Conservation (phyloP, 176 grass and related monocot species). For the Guadua angustifolia region DNA sequence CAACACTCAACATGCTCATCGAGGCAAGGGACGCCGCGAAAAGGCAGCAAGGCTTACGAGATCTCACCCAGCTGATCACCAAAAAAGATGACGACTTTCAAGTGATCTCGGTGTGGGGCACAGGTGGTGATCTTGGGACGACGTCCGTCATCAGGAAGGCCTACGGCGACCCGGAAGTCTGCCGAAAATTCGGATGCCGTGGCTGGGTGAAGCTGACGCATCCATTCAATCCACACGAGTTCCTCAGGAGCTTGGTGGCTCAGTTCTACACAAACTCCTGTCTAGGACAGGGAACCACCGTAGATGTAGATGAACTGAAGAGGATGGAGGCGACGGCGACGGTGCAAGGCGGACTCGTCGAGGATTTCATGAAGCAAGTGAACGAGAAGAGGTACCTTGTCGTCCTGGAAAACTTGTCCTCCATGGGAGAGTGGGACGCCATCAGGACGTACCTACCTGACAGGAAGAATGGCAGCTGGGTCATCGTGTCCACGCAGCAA, state of each 20-base stretch:
- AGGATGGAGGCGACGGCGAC: not conserved
- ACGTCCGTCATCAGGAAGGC: not conserved
- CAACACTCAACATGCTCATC: not conserved
- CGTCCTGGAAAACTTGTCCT: slow-evolving; percentile 37
- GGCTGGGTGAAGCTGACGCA: slow-evolving; percentile 40
- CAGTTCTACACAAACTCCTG: not conserved
- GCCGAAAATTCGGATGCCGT: not conserved
- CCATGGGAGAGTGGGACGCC: slow-evolving; percentile 26
- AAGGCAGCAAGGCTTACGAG: not conserved
- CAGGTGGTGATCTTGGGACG: not conserved
- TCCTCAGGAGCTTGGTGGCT: slow-evolving; percentile 14
- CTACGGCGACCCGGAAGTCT: not conserved
- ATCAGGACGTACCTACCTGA: slow-evolving; percentile 29
- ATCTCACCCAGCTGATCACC: slow-evolving; percentile 1
- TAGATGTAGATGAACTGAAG: not conserved
- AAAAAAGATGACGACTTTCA: not conserved
- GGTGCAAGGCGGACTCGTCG: not conserved
- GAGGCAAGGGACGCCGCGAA: not conserved
- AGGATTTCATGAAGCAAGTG: slow-evolving; percentile 1
- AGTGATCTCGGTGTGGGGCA: slow-evolving; percentile 41
- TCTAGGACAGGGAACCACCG: not conserved
- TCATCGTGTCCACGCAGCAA: slow-evolving; percentile 42
- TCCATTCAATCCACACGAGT: not conserved
- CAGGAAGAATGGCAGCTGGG: slow-evolving; percentile 31
- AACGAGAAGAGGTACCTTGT: slow-evolving; percentile 30